Conservation (phyloP, 1,284 basidiomycete genomes). For the Ceratobasidium sp. region DNA sequence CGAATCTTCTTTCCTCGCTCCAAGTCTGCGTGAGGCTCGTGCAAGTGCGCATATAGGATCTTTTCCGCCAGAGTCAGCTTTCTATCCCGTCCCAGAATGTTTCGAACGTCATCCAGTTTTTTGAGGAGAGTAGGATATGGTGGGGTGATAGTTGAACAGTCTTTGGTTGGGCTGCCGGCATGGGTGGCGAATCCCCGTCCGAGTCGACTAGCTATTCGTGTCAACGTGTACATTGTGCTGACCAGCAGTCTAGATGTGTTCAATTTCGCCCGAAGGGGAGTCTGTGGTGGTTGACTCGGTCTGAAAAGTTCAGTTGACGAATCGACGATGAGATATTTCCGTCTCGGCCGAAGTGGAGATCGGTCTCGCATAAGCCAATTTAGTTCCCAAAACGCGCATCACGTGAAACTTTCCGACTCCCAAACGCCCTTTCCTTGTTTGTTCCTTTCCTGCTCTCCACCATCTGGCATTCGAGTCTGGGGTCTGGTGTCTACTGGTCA, state of each 20-base stretch:
- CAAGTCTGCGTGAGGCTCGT: slow-evolving; percentile 75
- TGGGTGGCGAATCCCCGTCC: slow-evolving; percentile 38
- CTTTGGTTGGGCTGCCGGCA: slow-evolving; percentile 60
- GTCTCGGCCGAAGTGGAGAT: slow-evolving; percentile 31
- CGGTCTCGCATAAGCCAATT: slow-evolving; percentile 16
- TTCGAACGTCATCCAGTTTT: slow-evolving; percentile 75
- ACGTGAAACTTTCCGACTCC: slow-evolving; percentile 5
- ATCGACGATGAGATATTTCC: slow-evolving; percentile 33
- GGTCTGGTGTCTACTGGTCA: not conserved
- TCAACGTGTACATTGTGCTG: slow-evolving; percentile 27
- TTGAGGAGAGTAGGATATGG: slow-evolving; percentile 80
- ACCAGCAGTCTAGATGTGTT: not conserved
- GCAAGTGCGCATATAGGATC: slow-evolving; percentile 93
- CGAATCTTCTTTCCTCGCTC: slow-evolving; percentile 62
- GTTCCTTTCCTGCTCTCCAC: not conserved
- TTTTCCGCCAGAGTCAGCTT: slow-evolving; percentile 95
- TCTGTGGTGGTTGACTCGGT: not conserved
- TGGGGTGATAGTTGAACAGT: slow-evolving; percentile 83
- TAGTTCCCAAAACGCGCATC: slow-evolving; percentile 9
- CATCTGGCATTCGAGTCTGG: not conserved
- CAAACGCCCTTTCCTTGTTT: not conserved
- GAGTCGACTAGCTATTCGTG: slow-evolving; percentile 24
- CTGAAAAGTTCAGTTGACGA: slow-evolving; percentile 29
- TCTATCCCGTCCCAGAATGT: slow-evolving; percentile 64
- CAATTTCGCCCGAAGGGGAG: not conserved